phyloP scores from a whole-genome alignment of 1,139 yeast species.

The Candida albicans region DNA sequence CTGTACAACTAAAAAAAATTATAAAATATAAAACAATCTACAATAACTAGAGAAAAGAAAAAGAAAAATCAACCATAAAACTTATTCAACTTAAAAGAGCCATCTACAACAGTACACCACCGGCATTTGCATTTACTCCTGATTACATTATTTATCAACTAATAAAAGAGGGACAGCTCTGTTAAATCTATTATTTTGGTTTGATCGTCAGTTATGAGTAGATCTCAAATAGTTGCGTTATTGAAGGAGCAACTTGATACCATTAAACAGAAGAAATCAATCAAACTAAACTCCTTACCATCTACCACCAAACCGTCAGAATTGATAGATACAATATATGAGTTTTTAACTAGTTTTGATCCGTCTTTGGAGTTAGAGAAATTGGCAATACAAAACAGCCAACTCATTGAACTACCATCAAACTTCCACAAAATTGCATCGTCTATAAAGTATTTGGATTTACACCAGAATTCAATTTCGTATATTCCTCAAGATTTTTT shows the following conservation, averaged over 20 bases:
- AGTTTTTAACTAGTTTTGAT: slow-evolving; percentile 24
- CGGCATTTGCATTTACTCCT: no score
- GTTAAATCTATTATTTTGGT: not conserved
- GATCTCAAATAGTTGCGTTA: slow-evolving; percentile 6
- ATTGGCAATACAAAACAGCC: slow-evolving; percentile 54
- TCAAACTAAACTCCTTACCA: slow-evolving; percentile 21
- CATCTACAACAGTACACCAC: no score
- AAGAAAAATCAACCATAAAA: no score
- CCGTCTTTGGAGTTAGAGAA: slow-evolving; percentile 49
- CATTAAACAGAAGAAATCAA: slow-evolving; percentile 21
- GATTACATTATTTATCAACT: no score
- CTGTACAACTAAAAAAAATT: no score
- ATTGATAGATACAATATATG: slow-evolving; percentile 27
- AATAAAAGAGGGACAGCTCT: no score
- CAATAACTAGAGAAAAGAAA: no score
- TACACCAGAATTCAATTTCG: slow-evolving; percentile 58
- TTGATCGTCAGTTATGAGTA: not conserved
- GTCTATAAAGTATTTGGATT: slow-evolving; percentile 59
- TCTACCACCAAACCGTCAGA: slow-evolving; percentile 14
- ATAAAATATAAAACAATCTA: not conserved
- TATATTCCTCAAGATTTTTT: slow-evolving; percentile 48
- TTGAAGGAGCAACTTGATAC: slow-evolving; percentile 29
- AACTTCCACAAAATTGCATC: slow-evolving; percentile 45
- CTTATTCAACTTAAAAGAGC: no score
- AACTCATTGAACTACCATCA: slow-evolving; percentile 47